A percentile compares a stretch with the other conserved stretches of the same genome.
phyloP scores from a whole-genome alignment of 208 protist genomes.

The Crithidia sp. region DNA sequence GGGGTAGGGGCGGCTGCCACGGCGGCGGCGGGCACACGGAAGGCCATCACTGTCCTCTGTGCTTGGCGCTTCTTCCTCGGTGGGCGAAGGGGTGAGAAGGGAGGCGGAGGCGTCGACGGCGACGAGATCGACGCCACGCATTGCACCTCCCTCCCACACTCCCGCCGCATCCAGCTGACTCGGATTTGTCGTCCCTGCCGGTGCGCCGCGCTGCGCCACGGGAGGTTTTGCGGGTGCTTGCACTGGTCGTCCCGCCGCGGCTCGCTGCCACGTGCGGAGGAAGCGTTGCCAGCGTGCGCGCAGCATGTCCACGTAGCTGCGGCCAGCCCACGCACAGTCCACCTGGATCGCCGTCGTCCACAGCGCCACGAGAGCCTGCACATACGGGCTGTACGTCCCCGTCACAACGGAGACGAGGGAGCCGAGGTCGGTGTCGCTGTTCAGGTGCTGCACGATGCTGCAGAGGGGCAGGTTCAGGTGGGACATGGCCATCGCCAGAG shows the following conservation, averaged over 20 bases:
- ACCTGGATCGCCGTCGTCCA: conserved; percentile 63
- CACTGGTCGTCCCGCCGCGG: conserved; percentile 13
- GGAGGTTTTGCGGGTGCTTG: not conserved
- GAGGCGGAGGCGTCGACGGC: not conserved
- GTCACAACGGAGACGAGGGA: conserved; percentile 42
- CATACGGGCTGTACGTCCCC: conserved; percentile 68
- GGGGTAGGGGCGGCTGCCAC: not conserved
- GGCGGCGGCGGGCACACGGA: not conserved
- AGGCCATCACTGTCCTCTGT: not conserved
- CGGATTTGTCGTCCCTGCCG: too few species aligned
- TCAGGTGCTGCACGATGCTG: conserved; percentile 52
- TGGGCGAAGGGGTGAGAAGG: not conserved
- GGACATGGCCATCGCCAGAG: conserved; percentile 73
- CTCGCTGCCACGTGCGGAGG: conserved; percentile 46
- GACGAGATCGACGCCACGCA: not conserved
- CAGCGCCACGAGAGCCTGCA: conserved; percentile 64
- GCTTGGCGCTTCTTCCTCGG: not conserved
- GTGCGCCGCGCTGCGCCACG: not conserved
- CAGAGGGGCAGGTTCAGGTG: conserved; percentile 72
- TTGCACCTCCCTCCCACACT: too few species aligned
- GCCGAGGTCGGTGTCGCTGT: conserved; percentile 26
- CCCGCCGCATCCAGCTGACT: too few species aligned
- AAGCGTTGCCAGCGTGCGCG: conserved; percentile 55
- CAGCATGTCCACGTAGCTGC: conserved; percentile 40
- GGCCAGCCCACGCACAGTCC: conserved; percentile 68